Evolutionary conservation across 164 flowering plant genomes (phyloP).

Genomic region (Macadamia integrifolia): DNA sequence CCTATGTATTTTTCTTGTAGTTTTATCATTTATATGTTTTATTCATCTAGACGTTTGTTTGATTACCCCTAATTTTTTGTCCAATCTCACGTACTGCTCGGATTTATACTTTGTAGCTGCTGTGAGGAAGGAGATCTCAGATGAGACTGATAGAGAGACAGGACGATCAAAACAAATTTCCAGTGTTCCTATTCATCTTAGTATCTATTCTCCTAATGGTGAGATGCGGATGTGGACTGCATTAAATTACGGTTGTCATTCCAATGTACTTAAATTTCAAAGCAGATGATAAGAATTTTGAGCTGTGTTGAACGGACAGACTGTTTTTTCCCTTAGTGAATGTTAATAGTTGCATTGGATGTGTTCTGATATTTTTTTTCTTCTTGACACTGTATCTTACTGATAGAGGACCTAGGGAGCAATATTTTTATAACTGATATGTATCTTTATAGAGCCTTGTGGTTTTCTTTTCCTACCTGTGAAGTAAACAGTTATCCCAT

Average conservation of each 20-base stretch:
- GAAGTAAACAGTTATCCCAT: too few species aligned
- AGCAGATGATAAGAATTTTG: neutral
- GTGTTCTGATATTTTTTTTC: neutral
- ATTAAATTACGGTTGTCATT: neutral
- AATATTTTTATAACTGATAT: too few species aligned
- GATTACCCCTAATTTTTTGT: neutral
- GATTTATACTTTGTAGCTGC: slow-evolving; percentile 45
- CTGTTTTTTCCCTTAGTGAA: neutral
- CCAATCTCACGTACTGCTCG: slow-evolving; percentile 1
- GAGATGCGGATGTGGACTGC: slow-evolving; percentile 7
- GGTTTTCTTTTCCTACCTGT: too few species aligned
- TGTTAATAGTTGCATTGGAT: neutral
- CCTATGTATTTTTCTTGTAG: neutral
- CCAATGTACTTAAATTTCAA: neutral
- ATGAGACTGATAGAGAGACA: slow-evolving; percentile 96
- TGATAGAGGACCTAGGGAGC: too few species aligned
- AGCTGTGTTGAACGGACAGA: too few species aligned
- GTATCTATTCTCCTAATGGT: slow-evolving; percentile 94
- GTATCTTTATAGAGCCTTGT: too few species aligned
- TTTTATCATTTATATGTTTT: neutral
- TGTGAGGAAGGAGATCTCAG: slow-evolving; percentile 87
- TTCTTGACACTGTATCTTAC: too few species aligned
- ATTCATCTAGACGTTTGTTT: neutral
- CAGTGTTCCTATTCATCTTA: slow-evolving; percentile 85
- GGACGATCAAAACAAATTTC: slow-evolving; percentile 77